These are phyloP conservation scores for Aspergillus sp. DNA, from an alignment of 2,329 filamentous ascomycete species.

Conservation along the genomic window DNA sequence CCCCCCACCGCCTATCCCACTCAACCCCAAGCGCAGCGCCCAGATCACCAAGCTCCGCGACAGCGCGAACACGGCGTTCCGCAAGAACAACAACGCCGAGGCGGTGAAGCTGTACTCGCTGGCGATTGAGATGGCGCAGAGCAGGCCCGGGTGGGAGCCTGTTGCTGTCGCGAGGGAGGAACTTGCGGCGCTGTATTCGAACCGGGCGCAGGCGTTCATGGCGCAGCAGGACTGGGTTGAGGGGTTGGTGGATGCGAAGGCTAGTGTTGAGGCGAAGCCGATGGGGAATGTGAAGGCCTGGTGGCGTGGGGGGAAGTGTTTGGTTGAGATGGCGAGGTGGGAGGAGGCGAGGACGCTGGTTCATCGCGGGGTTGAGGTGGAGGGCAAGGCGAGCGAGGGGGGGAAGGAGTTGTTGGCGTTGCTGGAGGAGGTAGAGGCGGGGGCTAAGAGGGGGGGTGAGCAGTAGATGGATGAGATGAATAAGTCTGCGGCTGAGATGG, in stretches of 20 bases:
- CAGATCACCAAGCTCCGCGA: constrained; percentile 91
- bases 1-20: constrained; percentile 82
- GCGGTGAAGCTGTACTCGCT: constrained; percentile 79
- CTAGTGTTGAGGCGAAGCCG: constrained; percentile 82
- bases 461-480: not conserved
- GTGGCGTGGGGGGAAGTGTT: constrained; percentile 82
- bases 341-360: constrained; percentile 83
- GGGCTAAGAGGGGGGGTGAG: constrained; percentile 50
- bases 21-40: constrained; percentile 88
- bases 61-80: constrained; percentile 77
- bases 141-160: constrained; percentile 84
- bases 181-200: constrained; percentile 73
- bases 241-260: constrained; percentile 82
- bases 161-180: constrained; percentile 81
- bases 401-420: constrained; percentile 56
- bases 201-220: constrained; percentile 90
- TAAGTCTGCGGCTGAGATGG: not conserved
- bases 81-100: constrained; percentile 70
- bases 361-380: constrained; percentile 74
- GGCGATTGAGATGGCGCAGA: constrained; percentile 86
- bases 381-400: constrained; percentile 59
- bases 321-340: constrained; percentile 85
- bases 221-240: constrained; percentile 78
- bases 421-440: constrained; percentile 64
- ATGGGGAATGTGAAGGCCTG: constrained; percentile 90